These are phyloP conservation scores for Naegleria gruberi DNA, from an alignment of 208 protist genomes.

Conservation along the genomic window DNA sequence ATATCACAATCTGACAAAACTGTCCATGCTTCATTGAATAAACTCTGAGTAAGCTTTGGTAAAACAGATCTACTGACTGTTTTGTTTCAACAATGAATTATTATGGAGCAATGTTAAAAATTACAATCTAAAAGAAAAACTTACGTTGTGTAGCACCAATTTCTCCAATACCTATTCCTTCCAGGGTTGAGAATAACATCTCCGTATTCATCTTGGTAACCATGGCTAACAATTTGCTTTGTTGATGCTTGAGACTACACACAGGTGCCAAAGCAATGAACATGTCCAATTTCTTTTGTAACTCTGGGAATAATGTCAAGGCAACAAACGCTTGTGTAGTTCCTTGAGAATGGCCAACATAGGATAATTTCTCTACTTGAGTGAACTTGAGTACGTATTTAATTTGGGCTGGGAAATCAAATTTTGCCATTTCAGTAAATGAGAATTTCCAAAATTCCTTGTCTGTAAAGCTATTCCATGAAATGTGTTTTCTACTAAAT, in stretches of 20 bases:
- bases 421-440: slow-evolving; percentile 34
- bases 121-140: neutral
- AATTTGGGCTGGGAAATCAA: slow-evolving; percentile 36
- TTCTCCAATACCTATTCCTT: neutral
- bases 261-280: slow-evolving; percentile 37
- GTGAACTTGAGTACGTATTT: slow-evolving; percentile 30
- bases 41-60: neutral
- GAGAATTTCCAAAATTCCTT: slow-evolving; percentile 27
- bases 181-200: neutral
- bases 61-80: neutral
- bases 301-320: slow-evolving; percentile 19
- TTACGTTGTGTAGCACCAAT: slow-evolving; percentile 10
- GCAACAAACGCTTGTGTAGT: slow-evolving; percentile 25
- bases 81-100: too few species aligned
- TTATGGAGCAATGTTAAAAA: neutral
- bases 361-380: neutral
- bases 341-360: slow-evolving; percentile 38
- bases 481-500: slow-evolving; percentile 22
- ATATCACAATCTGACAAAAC: slow-evolving; percentile 11
- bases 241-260: slow-evolving; percentile 3
- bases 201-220: slow-evolving; percentile 16
- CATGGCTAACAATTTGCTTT: neutral
- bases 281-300: slow-evolving; percentile 24
- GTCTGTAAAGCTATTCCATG: neutral
- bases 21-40: slow-evolving; percentile 5